Percentiles rank a stretch among this genome's conserved stretches.
These are phyloP conservation scores for Wickerhamiella sorbophila DNA, from an alignment of 805 yeast genomes.

Conservation along the genomic window DNA sequence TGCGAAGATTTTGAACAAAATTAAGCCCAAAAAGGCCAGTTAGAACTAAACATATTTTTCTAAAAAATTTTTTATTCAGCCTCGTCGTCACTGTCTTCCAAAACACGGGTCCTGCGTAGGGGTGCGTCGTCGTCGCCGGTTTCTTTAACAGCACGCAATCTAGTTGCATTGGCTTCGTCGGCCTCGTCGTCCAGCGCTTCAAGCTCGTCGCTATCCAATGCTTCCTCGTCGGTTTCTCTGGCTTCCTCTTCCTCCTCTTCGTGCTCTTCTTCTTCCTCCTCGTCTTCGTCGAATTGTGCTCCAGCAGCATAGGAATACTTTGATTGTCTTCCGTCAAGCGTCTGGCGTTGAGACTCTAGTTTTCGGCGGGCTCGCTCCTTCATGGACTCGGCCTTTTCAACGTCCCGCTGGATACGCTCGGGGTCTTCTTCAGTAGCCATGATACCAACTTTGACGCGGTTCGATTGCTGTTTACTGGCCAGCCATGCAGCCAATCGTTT, in stretches of 20 bases:
- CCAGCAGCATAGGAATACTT: background rate
- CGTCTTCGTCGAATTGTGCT: constrained; percentile 11
- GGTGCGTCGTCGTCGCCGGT: constrained; percentile 2
- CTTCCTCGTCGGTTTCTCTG: constrained; percentile 20
- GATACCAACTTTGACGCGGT: constrained; percentile 23
- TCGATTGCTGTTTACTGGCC: constrained; percentile 20
- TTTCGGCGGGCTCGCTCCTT: constrained; percentile 29
- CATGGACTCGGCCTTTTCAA: constrained; percentile 28
- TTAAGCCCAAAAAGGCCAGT: constrained; percentile 5
- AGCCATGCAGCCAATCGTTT: constrained; percentile 45
- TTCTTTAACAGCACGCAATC: constrained; percentile 2
- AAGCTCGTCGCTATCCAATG: constrained; percentile 12
- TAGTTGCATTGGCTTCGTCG: constrained; percentile 22
- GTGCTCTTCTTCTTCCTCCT: constrained; percentile 27
- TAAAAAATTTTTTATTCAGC: background rate
- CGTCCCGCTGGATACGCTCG: constrained; percentile 31
- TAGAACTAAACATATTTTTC: background rate
- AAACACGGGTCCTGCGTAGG: constrained; percentile 2
- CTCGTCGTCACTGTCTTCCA: constrained; percentile 1
- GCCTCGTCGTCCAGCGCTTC: constrained; percentile 18
- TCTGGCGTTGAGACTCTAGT: constrained; percentile 27
- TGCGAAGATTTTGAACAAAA: constrained; percentile 21
- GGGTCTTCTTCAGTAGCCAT: constrained; percentile 31
- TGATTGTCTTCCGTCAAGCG: constrained; percentile 14
- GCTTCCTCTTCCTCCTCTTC: constrained; percentile 26